Percentiles rank a stretch among this genome's conserved stretches.
These are phyloP conservation scores for Fusarium sacchari DNA, from an alignment of 2,329 filamentous ascomycete genomes.

Conservation along the genomic window DNA sequence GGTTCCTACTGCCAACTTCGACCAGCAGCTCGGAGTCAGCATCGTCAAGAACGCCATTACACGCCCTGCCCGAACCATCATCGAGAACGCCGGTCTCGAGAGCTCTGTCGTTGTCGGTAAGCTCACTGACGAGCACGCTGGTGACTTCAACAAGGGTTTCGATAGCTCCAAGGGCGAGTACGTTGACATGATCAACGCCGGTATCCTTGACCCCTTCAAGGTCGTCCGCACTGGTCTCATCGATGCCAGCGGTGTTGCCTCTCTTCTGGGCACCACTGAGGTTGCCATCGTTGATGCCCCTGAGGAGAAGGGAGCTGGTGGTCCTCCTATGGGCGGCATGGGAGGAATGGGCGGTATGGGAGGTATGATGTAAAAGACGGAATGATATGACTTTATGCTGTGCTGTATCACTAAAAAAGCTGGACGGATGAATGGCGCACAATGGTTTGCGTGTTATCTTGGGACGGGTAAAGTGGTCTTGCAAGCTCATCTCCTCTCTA, in stretches of 20 bases:
- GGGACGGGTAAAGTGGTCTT: conserved; percentile 46
- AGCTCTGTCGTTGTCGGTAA: conserved; percentile 97
- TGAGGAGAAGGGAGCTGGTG: conserved; percentile 84
- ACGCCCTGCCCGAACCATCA: conserved; percentile 90
- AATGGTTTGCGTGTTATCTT: conserved; percentile 61
- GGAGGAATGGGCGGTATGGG: conserved; percentile 67
- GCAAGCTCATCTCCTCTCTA: conserved; percentile 52
- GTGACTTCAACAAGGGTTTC: conserved; percentile 98
- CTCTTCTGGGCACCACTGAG: conserved; percentile 96
- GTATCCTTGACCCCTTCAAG: conserved; percentile 99
- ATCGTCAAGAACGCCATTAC: conserved; percentile 99
- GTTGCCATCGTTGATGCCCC: conserved; percentile 96
- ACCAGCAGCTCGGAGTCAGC: conserved; percentile 97
- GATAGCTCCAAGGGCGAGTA: conserved; percentile 97
- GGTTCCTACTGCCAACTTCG: conserved; percentile 93
- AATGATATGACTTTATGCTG: conserved; percentile 35
- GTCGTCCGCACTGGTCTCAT: conserved; percentile 96
- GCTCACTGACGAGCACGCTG: conserved; percentile 91
- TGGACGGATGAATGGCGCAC: conserved; percentile 53
- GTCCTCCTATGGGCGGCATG: conserved; percentile 71
- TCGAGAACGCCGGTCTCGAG: conserved; percentile 97
- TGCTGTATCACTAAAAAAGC: conserved; percentile 46
- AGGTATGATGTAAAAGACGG: conserved; percentile 66
- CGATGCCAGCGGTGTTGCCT: conserved; percentile 95
- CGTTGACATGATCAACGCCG: conserved; percentile 96